A percentile compares a stretch with the other conserved stretches of the same genome.
Conservation (phyloP, 148 eudicot genomes). For the Fallopia convolvulus region DNA sequence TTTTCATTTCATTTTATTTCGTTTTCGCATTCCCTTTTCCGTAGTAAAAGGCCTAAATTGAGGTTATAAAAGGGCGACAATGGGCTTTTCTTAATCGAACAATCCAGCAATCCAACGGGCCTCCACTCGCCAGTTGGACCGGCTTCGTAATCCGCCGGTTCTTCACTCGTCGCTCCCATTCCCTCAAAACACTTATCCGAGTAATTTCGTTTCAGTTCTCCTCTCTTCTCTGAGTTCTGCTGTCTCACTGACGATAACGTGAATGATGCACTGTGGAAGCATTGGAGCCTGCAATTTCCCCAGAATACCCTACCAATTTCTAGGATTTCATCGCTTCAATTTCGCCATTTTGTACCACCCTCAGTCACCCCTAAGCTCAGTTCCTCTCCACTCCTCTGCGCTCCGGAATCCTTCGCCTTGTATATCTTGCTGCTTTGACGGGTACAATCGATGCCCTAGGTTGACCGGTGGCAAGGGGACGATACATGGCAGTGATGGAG, state of each 20-base stretch:
- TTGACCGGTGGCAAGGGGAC: constrained; percentile 10
- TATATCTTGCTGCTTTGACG: constrained; percentile 30
- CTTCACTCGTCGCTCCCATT: too few species aligned
- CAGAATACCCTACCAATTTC: constrained; percentile 18
- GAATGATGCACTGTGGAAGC: constrained; percentile 47
- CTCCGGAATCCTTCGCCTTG: constrained; percentile 18
- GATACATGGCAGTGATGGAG: constrained; percentile 9
- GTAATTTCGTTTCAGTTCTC: too few species aligned
- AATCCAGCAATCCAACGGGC: too few species aligned
- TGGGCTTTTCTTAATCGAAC: too few species aligned
- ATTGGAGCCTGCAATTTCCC: constrained; percentile 29
- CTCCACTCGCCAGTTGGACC: too few species aligned
- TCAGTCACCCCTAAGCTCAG: constrained; percentile 8
- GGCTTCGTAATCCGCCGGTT: too few species aligned
- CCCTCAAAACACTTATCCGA: too few species aligned
- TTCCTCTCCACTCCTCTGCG: constrained; percentile 7
- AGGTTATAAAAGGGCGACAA: too few species aligned
- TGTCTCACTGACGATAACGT: not conserved
- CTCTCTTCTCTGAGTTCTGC: not conserved
- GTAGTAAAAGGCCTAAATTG: too few species aligned
- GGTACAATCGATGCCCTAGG: constrained; percentile 19
- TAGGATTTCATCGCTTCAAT: constrained; percentile 19
- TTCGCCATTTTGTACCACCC: constrained; percentile 8
- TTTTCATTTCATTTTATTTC: too few species aligned
- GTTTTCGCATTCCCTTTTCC: too few species aligned